Evolutionary conservation across 1,284 basidiomycete genomes (phyloP), one percentile per base, ranked within the genome.

Genomic region (Malassezia nana): DNA sequence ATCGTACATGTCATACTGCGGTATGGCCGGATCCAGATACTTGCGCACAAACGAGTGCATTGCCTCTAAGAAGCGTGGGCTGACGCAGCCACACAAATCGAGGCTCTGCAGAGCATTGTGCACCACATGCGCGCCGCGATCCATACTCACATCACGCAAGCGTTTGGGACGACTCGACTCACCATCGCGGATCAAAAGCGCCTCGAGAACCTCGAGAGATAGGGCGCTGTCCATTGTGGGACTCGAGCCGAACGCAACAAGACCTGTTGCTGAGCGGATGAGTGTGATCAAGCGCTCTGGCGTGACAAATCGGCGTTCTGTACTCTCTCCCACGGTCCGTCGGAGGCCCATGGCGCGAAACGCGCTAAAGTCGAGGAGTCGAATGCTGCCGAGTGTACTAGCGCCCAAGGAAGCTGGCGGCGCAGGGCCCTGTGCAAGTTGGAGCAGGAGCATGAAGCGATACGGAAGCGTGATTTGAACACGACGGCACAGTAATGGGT

Each of bases 321-420:
- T 82, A 48, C 89, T 87, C 74, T 95, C 88, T 30, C 87, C 88
- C 16, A 94, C 83, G 0, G 86, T 89, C 18, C 92, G 83, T 46
- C 89, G 81, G 82, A 94, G 87, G 0, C 91, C 91, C 58, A 92
- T 89, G 18, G 90, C 91, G 29, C 89, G 83, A 77, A 92, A 95
- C 69, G 89, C 86, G 65, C 88, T 89, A 70, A 95, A 95, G 67
- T 72, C 69, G 32, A 74, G 50, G 29, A 74, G 50, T 29, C 71
- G 66, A 26, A 69, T 62, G 48, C 15, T 59, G 52, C 4, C 32
- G 12, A 16, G 41, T 30, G 42, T 50, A 32, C n/a, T 26, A 7
- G 24, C 31, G 6, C 26, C 32, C 20, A 18, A 13, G 5, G 30
- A 15, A 7, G 52, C 53, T 39, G 58, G 32, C 10, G 56, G 55